These are phyloP conservation scores for Salvia miltiorrhiza DNA, from an alignment of 257 asterid genomes.

Conservation along the genomic window DNA sequence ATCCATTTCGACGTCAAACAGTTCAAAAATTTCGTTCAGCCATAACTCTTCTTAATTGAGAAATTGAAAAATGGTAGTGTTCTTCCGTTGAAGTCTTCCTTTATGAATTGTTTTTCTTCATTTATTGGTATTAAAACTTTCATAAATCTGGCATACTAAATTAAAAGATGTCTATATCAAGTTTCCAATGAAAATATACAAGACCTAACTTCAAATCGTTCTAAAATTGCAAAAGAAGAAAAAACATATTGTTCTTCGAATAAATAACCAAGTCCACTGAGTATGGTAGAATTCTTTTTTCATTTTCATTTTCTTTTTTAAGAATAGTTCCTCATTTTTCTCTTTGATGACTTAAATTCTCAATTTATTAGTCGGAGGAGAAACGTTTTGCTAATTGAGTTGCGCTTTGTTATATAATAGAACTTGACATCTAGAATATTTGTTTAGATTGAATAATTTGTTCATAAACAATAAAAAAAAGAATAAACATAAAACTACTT, in stretches of 20 bases:
- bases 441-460: not conserved
- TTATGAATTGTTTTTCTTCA: not conserved
- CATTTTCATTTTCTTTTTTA: no score
- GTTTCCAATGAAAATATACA: not conserved
- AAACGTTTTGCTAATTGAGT: no score
- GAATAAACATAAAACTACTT: not conserved
- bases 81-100: not conserved
- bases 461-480: not conserved
- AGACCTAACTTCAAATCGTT: not conserved
- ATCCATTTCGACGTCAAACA: not conserved
- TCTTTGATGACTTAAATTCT: no score
- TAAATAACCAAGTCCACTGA: no score
- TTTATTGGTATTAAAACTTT: not conserved
- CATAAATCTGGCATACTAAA: not conserved
- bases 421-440: not conserved
- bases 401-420: no score
- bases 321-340: no score
- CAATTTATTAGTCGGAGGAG: no score
- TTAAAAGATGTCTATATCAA: not conserved
- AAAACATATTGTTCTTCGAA: not conserved
- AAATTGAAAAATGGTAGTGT: not conserved
- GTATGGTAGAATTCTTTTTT: no score
- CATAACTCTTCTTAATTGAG: not conserved
- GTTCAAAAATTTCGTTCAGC: not conserved
- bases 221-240: not conserved